Percentiles rank a stretch among this genome's conserved stretches.
phyloP scores from a whole-genome alignment of 306 rosid species.

The Acacia acuminata region DNA sequence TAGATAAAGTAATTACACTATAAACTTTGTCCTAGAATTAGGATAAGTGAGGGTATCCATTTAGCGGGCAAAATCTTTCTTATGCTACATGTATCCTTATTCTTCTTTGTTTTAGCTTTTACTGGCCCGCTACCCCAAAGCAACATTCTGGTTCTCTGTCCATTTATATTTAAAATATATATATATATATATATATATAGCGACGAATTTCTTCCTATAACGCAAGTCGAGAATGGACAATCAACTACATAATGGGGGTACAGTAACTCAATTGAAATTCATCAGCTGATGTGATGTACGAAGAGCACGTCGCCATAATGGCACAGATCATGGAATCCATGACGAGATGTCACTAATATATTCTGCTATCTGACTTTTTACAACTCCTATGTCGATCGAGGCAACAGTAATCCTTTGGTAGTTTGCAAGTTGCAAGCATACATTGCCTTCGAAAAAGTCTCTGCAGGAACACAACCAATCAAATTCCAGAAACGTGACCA shows the following conservation, averaged over 20 bases:
- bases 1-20: no score
- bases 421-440: slow-evolving; percentile 18
- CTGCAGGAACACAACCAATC: slow-evolving; percentile 15
- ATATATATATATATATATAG: not conserved
- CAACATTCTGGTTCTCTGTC: slow-evolving; percentile 15
- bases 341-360: slow-evolving; percentile 6
- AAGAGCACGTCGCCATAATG: slow-evolving; percentile 12
- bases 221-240: not conserved
- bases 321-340: slow-evolving; percentile 19
- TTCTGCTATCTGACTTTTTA: not conserved
- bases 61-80: not conserved
- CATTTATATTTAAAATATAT: not conserved
- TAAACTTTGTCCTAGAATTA: no score
- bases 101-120: not conserved
- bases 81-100: slow-evolving; percentile 8
- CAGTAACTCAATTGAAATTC: not conserved
- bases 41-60: not conserved
- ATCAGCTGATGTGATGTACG: not conserved
- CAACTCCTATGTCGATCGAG: not conserved
- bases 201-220: not conserved
- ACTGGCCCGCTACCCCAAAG: not conserved
- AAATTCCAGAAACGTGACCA: slow-evolving; percentile 8
- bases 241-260: slow-evolving; percentile 31
- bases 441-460: slow-evolving; percentile 21
- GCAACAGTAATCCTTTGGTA: not conserved